Base-by-base conservation (phyloP, 805 yeast species). In the Wickerhamomyces canadensis region DNA sequence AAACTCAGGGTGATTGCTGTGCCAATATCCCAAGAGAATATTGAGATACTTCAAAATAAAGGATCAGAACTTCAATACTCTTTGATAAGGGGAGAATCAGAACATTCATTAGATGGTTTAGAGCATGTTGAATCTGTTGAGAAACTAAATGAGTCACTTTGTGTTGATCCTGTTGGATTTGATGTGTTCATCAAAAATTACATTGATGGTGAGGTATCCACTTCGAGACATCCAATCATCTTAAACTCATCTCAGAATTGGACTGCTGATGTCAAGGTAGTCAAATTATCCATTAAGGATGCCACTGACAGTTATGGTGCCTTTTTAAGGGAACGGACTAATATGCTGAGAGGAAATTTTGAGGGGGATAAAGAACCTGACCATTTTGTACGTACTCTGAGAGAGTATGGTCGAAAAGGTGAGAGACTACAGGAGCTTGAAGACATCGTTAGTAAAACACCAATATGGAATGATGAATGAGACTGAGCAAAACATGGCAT, bases 151-250 rank as follows among this genome's bases (percentile, higher is more conserved):
- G 31, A 41, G 23, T 24, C 36, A 14, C 21, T 52, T 12, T 24
- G 61, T 29, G 35, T 53, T 40, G 18, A 54, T 26, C 33, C 64
- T 11, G 25, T 61, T 32, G 75, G 75, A 12, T 68, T 64, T 45
- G 58, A 60, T 28, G 43, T 73, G 9, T 45, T 43, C 6, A 57
- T 65, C 0, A 49, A 57, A 9, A 70, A 69, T 45, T 47, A 41
- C 19, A 60, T 67, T 38, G 56, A 65, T 33, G 67, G 60, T n/a
- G 36, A 51, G n/a, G 45, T 34, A 13, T 45, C 42, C 11, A 33
- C 39, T 5, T 42, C 45, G 3, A 39, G 42, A 17, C 42, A 53
- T 45, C 64, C 48, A 14, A 37, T 37, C 22, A 56, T 50, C 19
- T 45, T 35, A 35, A 49, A 24, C 33, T 15, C 36, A n/a, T 47